phyloP scores from a whole-genome alignment of 2,329 filamentous ascomycete genomes.

The Hirsutella rhossiliensis region DNA sequence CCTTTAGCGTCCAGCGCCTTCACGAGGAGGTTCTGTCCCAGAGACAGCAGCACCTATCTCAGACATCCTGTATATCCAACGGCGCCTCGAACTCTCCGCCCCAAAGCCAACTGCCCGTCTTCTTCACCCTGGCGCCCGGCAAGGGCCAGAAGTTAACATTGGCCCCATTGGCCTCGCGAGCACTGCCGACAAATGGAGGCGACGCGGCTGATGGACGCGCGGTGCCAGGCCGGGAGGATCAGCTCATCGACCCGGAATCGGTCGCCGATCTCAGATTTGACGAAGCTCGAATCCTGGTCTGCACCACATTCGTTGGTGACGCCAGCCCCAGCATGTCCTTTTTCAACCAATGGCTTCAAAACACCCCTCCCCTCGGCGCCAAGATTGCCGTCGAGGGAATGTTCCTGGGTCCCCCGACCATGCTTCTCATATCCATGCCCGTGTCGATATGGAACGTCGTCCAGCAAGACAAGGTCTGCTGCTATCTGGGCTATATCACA shows the following conservation, averaged over 20 bases:
- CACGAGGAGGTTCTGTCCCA: slow-evolving; percentile 41
- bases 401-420: slow-evolving; percentile 55
- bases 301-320: slow-evolving; percentile 55
- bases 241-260: slow-evolving; percentile 32
- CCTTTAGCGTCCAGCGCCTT: slow-evolving; percentile 43
- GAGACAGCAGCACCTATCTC: slow-evolving; percentile 31
- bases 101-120: slow-evolving; percentile 31
- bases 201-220: slow-evolving; percentile 11
- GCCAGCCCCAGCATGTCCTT: slow-evolving; percentile 53
- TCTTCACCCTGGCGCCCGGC: slow-evolving; percentile 43
- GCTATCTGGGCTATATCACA: slow-evolving; percentile 51
- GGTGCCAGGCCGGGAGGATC: slow-evolving; percentile 19
- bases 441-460: slow-evolving; percentile 51
- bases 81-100: slow-evolving; percentile 23
- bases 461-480: slow-evolving; percentile 55
- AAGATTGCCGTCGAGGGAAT: slow-evolving; percentile 55
- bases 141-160: slow-evolving; percentile 41
- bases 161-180: slow-evolving; percentile 28
- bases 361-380: slow-evolving; percentile 40
- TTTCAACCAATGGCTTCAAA: slow-evolving; percentile 54
- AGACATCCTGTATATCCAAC: slow-evolving; percentile 31
- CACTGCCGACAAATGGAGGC: slow-evolving; percentile 15
- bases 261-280: slow-evolving; percentile 47
- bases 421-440: slow-evolving; percentile 55
- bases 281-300: slow-evolving; percentile 50